phyloP scores from a whole-genome alignment of 352 stramenopile genomes.

The Chrysophaeum taylorii region DNA sequence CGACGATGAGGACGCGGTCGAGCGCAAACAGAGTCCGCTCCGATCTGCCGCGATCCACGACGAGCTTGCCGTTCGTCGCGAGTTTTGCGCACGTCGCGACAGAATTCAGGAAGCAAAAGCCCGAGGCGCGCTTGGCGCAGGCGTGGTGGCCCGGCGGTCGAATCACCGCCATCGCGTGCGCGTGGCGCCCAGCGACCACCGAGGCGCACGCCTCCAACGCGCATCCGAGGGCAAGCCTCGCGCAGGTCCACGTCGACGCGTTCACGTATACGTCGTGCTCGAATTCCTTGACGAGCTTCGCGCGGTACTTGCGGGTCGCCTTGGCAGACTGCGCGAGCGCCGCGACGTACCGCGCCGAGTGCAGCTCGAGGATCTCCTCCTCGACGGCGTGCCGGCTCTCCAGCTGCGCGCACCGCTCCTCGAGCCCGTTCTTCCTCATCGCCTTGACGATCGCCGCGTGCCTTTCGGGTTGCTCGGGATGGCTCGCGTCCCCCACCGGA shows the following conservation, averaged over 20 bases:
- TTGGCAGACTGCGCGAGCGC: no score
- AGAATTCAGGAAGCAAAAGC: slow-evolving; percentile 94
- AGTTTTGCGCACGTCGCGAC: slow-evolving; percentile 79
- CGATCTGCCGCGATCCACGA: slow-evolving; percentile 58
- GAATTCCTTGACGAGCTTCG: not conserved
- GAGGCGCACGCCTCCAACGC: not conserved
- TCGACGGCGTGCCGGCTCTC: no score
- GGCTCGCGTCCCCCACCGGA: no score
- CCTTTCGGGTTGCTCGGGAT: no score
- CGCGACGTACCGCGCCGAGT: not conserved
- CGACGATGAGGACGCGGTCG: slow-evolving; percentile 79
- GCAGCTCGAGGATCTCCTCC: not conserved
- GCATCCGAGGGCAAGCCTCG: not conserved
- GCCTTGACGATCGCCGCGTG: no score
- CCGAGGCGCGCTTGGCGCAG: no score
- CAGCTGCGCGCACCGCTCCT: no score
- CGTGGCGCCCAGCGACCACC: not conserved
- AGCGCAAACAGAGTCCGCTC: slow-evolving; percentile 77
- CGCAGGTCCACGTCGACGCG: not conserved
- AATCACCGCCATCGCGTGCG: not conserved
- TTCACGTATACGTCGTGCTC: not conserved
- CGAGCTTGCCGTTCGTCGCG: slow-evolving; percentile 62
- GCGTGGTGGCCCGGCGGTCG: slow-evolving; percentile 1
- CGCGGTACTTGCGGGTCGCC: no score
- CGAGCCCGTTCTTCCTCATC: no score